Percentiles rank a stretch among this genome's conserved stretches.
These are phyloP conservation scores for Candida xiaguanensis DNA, from an alignment of 805 yeast species.

Conservation along the genomic window DNA sequence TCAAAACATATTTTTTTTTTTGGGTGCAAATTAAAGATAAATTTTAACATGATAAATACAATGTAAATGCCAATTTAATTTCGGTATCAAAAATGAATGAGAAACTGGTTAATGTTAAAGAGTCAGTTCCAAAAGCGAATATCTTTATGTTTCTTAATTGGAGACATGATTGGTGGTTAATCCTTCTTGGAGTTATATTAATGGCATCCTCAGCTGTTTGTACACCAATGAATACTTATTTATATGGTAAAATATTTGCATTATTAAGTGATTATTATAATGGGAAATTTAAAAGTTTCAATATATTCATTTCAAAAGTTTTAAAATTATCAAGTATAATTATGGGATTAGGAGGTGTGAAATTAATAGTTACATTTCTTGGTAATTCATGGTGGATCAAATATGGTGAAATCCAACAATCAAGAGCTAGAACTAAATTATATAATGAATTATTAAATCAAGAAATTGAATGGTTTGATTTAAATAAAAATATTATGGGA, in stretches of 20 bases:
- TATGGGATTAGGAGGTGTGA: conserved; percentile 29
- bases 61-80: background rate
- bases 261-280: conserved; percentile 23
- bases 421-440: conserved; percentile 48
- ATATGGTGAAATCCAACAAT: conserved; percentile 69
- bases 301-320: conserved; percentile 22
- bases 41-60: background rate
- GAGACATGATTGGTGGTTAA: conserved; percentile 13
- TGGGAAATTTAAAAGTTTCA: conserved; percentile 25
- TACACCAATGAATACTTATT: conserved; percentile 57
- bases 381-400: conserved; percentile 61
- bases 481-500: conserved; percentile 54
- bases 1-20: background rate
- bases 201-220: conserved; percentile 52
- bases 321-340: conserved; percentile 27
- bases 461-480: conserved; percentile 62
- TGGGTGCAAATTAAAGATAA: background rate
- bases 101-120: background rate
- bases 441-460: conserved; percentile 43
- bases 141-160: conserved; percentile 14
- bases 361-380: conserved; percentile 42
- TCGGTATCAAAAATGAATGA: background rate
- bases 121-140: conserved; percentile 2
- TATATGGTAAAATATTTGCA: conserved; percentile 63
- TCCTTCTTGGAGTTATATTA: conserved; percentile 25